Percentiles rank a stretch among this genome's conserved stretches.
Conservation (phyloP, 495 filamentous ascomycete species). For the Penicillium diatomitis region DNA sequence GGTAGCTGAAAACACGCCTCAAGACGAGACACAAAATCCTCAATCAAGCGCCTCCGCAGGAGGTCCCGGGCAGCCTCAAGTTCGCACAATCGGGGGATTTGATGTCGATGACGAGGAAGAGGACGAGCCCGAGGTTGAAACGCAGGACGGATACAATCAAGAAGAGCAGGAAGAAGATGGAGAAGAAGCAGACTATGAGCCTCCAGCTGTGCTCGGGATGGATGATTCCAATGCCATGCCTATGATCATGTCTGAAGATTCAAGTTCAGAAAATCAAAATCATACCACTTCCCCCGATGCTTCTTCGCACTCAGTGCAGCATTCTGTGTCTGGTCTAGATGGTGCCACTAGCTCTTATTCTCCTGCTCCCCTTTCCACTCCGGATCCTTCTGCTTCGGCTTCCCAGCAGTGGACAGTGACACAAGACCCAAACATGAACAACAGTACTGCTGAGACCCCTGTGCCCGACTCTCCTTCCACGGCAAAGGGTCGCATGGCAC, state of each 20-base stretch:
- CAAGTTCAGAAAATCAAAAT: slow-evolving; percentile 48
- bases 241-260: slow-evolving; percentile 37
- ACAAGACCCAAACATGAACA: slow-evolving; percentile 30
- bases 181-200: slow-evolving; percentile 49
- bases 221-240: slow-evolving; percentile 40
- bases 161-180: slow-evolving; percentile 33
- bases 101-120: slow-evolving; percentile 58
- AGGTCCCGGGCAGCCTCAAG: slow-evolving; percentile 39
- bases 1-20: slow-evolving; percentile 28
- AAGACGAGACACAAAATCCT: slow-evolving; percentile 31
- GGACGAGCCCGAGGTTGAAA: slow-evolving; percentile 14
- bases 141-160: too few species aligned
- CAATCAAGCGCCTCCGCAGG: slow-evolving; percentile 27
- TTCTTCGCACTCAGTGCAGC: slow-evolving; percentile 46
- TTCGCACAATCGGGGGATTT: slow-evolving; percentile 71
- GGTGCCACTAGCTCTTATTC: slow-evolving; percentile 43
- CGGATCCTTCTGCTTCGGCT: slow-evolving; percentile 34
- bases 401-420: slow-evolving; percentile 29
- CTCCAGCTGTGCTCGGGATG: slow-evolving; percentile 41
- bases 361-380: slow-evolving; percentile 41
- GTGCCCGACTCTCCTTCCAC: slow-evolving; percentile 32
- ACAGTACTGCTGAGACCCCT: slow-evolving; percentile 32
- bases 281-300: slow-evolving; percentile 52
- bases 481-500: slow-evolving; percentile 52
- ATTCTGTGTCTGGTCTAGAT: slow-evolving; percentile 44